Conservation (phyloP, 306 rosid genomes). For the Fragaria vesca region DNA sequence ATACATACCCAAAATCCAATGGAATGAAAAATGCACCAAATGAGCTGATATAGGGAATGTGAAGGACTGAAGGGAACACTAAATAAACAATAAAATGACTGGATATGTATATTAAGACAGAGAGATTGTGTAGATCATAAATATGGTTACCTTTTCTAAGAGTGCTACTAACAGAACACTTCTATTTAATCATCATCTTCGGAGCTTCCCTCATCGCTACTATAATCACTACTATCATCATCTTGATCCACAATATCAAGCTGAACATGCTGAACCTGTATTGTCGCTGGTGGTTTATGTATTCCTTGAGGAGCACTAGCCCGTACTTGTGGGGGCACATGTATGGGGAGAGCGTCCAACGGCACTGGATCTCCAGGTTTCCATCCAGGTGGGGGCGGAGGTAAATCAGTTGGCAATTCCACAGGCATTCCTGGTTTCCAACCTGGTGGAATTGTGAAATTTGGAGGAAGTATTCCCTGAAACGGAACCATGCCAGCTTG, state of each 20-base stretch:
- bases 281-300: slow-evolving; percentile 64
- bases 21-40: background rate
- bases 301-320: slow-evolving; percentile 41
- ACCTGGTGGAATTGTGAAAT: slow-evolving; percentile 72
- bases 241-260: slow-evolving; percentile 83
- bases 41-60: background rate
- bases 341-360: slow-evolving; percentile 54
- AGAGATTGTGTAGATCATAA: background rate
- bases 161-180: background rate
- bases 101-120: background rate
- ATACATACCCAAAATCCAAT: background rate
- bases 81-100: background rate
- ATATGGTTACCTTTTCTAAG: background rate
- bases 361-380: slow-evolving; percentile 93
- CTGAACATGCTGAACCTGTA: slow-evolving; percentile 89
- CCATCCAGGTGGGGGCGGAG: slow-evolving; percentile 95
- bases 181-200: slow-evolving; percentile 66
- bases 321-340: slow-evolving; percentile 47
- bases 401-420: slow-evolving; percentile 64
- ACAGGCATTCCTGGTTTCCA: slow-evolving; percentile 99
- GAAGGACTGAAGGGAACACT: background rate
- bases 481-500: slow-evolving; percentile 51
- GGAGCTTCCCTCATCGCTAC: slow-evolving; percentile 79
- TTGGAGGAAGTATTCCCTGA: slow-evolving; percentile 75
- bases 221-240: slow-evolving; percentile 82